Conservation (phyloP, 2,329 filamentous ascomycete species). For the Colletotrichum phormii region DNA sequence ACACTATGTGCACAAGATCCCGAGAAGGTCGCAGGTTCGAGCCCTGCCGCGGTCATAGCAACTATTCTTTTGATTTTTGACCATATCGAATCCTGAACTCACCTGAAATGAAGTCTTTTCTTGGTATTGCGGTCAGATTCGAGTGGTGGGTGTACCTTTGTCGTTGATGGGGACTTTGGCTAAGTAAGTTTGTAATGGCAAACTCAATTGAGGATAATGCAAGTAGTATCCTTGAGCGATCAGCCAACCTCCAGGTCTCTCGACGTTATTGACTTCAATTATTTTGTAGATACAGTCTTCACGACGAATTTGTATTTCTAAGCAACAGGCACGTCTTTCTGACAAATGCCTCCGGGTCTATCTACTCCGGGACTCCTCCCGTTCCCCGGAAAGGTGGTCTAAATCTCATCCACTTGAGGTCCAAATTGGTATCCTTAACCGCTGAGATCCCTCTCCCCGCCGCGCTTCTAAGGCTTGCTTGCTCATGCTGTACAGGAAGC, state of each 20-base stretch:
- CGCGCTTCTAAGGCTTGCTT: background rate
- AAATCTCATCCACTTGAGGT: background rate
- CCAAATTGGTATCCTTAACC: background rate
- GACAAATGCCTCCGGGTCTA: background rate
- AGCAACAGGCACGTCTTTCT: background rate
- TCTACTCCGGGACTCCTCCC: background rate
- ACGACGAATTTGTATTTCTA: background rate
- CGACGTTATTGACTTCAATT: background rate
- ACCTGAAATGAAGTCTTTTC: background rate
- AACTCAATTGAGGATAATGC: no score
- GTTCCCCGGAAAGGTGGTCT: background rate
- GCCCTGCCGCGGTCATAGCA: conserved; percentile 31
- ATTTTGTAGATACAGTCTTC: background rate
- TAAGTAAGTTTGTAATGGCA: no score
- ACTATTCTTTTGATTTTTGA: background rate
- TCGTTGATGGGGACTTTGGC: no score
- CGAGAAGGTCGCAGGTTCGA: conserved; percentile 32
- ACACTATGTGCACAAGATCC: conserved; percentile 28
- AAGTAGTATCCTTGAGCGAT: background rate
- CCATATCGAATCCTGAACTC: background rate
- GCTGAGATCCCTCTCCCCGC: background rate
- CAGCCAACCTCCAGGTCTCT: background rate
- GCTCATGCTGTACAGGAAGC: conserved; percentile 18
- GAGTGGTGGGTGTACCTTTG: background rate
- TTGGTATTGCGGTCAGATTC: background rate